Conservation (phyloP, 2,329 filamentous ascomycete genomes). For the Phialocephala sp. region DNA sequence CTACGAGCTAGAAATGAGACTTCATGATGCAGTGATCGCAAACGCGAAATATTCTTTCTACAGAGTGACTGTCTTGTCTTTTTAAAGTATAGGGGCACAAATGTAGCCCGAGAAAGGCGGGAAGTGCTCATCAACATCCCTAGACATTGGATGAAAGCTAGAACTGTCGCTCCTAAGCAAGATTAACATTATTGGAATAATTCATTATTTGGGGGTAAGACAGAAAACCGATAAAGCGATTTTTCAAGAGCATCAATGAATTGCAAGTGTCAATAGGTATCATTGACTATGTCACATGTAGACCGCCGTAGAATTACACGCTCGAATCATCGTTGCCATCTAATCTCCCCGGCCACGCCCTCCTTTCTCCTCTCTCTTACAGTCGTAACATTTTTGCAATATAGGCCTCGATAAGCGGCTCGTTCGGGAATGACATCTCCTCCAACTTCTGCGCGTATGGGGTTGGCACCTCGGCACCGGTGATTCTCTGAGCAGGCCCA, state of each 20-base stretch:
- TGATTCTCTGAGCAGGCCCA: conserved; percentile 90
- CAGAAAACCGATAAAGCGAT: neutral
- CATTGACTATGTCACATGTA: conserved; percentile 30
- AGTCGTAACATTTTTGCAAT: conserved; percentile 87
- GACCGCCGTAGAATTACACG: conserved; percentile 31
- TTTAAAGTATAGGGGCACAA: too few species aligned
- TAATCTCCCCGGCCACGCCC: neutral
- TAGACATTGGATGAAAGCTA: too few species aligned
- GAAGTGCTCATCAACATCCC: too few species aligned
- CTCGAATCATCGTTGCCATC: conserved; percentile 16
- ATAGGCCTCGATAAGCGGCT: conserved; percentile 85
- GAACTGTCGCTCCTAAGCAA: too few species aligned
- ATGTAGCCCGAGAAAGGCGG: too few species aligned
- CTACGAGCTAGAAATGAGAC: too few species aligned
- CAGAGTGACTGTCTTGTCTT: too few species aligned
- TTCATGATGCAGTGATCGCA: too few species aligned
- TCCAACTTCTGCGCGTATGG: conserved; percentile 93
- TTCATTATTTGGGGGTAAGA: neutral
- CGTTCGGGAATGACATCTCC: conserved; percentile 93
- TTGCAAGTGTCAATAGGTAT: conserved; percentile 29
- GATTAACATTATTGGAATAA: too few species aligned
- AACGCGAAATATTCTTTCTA: too few species aligned
- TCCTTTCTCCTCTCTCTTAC: conserved; percentile 50
- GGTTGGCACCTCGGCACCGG: conserved; percentile 95
- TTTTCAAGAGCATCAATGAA: conserved; percentile 6